Evolutionary conservation across 345 rosid genomes (phyloP), one percentile per base, ranked within the genome.

Genomic region (Syzygium aqueum): DNA sequence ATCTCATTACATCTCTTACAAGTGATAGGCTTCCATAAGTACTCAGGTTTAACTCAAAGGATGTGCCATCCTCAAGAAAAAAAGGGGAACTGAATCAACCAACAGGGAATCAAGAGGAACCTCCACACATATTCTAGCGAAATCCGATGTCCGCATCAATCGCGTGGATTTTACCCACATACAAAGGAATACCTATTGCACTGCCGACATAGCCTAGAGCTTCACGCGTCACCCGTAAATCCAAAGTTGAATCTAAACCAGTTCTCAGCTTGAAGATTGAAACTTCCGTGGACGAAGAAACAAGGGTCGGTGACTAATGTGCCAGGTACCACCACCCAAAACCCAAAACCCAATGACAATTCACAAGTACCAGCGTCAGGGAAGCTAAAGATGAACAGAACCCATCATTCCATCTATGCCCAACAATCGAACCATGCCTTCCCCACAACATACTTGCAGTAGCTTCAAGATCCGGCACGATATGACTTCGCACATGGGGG

Each of bases 101-200:
- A 65, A 65, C 40, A 28, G 77, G 77, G 77, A 63, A 65, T 28
- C 77, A 30, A 65, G 11, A 65, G 43, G 43, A 65, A 65, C 77
- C 77, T 65, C 77, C 77, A 28, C 11, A 2, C 0, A 1, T 65
- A 0, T 65, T 3, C 77, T 3, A 17, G 30, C 22, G 16, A 65
- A 65, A 28, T 65, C 0, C 77, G 1, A 30, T 65, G 77, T 30
- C 22, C 0, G 77, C 40, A 65, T 30, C 22, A 65, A 30, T 30
- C 0, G 43, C 11, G 40, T 1, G 22, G 77, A 65, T 65, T 65
- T 0, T 17, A 3, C 0, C 77, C 77, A 15, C 21, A 30, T 0
- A 65, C 22, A 65, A 65, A 65, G 1, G 1, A 0, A 65, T 3
- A 65, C 77, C 6, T 16, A 28, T 7, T 65, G 77, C 3, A 3